phyloP scores from a whole-genome alignment of 345 rosid genomes.

The Dovyalis caffra region DNA sequence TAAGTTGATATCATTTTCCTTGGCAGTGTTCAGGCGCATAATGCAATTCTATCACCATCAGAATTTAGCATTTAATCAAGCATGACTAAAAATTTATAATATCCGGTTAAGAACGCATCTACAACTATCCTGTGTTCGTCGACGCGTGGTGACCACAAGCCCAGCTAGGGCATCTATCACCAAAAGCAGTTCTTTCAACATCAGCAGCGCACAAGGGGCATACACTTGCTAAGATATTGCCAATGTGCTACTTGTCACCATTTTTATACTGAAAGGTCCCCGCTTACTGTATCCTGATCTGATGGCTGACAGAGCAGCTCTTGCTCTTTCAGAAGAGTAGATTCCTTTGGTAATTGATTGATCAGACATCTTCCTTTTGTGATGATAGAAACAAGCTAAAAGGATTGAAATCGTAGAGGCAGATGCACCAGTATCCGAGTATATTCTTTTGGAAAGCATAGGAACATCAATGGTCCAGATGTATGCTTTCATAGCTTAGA shows the following conservation, averaged over 20 bases:
- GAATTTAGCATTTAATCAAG: neutral
- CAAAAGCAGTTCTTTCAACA: no score
- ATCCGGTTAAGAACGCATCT: neutral
- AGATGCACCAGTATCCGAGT: no score
- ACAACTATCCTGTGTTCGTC: neutral
- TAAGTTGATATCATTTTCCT: neutral
- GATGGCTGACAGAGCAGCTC: no score
- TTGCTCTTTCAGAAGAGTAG: neutral
- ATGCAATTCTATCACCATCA: conserved; percentile 5
- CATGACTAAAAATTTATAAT: neutral
- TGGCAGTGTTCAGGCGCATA: neutral
- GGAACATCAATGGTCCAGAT: no score
- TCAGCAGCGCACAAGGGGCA: neutral
- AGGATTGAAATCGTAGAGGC: no score
- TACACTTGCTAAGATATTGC: neutral
- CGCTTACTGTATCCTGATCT: neutral
- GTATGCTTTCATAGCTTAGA: no score
- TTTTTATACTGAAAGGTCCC: conserved; percentile 3
- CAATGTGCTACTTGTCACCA: neutral
- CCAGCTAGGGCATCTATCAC: neutral
- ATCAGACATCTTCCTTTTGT: no score
- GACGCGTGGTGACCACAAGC: conserved; percentile 24
- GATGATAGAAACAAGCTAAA: no score
- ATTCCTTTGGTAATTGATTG: no score
- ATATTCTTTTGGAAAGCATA: no score